Evolutionary conservation across 192 early-diverging fungal species (phyloP).

Genomic region (Pilobolus umbonatus): DNA sequence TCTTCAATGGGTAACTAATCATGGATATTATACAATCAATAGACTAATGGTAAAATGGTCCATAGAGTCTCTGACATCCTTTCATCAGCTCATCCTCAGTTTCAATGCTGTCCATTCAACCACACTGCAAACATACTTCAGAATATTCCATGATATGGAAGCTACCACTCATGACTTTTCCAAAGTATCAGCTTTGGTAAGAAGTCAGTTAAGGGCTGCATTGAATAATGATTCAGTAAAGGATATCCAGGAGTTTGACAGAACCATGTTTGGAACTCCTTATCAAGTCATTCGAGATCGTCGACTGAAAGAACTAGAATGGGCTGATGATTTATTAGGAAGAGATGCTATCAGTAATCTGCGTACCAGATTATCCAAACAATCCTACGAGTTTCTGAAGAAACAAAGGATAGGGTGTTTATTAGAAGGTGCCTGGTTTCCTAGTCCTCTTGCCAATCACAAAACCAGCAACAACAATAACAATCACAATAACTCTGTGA

Average conservation of each 20-base stretch:
- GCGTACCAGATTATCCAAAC: slow-evolving; percentile 56
- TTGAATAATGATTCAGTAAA: slow-evolving; percentile 28
- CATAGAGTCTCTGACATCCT: slow-evolving; percentile 38
- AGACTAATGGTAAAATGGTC: too few species aligned
- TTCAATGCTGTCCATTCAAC: slow-evolving; percentile 56
- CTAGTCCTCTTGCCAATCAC: slow-evolving; percentile 13
- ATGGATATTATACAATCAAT: not conserved
- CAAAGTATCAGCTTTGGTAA: slow-evolving; percentile 51
- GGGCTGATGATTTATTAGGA: slow-evolving; percentile 58
- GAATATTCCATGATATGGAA: slow-evolving; percentile 64
- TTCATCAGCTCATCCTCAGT: slow-evolving; percentile 59
- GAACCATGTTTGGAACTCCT: slow-evolving; percentile 55
- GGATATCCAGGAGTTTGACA: slow-evolving; percentile 47
- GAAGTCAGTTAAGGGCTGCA: slow-evolving; percentile 55
- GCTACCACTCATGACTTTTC: slow-evolving; percentile 46
- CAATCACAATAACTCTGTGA: not conserved
- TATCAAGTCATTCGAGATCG: slow-evolving; percentile 59
- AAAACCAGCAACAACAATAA: slow-evolving; percentile 1
- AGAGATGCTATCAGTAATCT: slow-evolving; percentile 63
- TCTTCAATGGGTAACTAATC: slow-evolving; percentile 53
- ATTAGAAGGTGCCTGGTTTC: slow-evolving; percentile 65
- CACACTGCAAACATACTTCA: slow-evolving; percentile 48
- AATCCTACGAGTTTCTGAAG: slow-evolving; percentile 68
- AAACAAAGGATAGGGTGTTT: slow-evolving; percentile 62
- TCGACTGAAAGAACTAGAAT: slow-evolving; percentile 62